These are phyloP conservation scores for Rhizophlyctis rosea DNA, from an alignment of 192 early-diverging fungal genomes.

Conservation along the genomic window DNA sequence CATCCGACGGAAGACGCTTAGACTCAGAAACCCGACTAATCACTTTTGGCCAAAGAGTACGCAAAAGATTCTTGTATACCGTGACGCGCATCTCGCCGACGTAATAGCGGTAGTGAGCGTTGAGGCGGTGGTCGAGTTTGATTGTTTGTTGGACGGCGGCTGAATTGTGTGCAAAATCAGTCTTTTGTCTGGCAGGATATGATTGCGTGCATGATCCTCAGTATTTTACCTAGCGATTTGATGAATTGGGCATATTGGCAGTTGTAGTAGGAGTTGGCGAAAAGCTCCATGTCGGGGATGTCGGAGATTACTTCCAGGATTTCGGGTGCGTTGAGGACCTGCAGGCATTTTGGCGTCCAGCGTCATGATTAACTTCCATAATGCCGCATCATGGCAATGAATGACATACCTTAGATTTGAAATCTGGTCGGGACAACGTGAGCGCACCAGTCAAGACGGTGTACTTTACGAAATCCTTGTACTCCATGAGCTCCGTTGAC, in stretches of 20 bases:
- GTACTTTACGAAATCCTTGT: constrained; percentile 95
- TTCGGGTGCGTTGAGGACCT: constrained; percentile 93
- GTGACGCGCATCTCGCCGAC: constrained; percentile 98
- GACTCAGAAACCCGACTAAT: too few relatives aligned
- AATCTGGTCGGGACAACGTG: constrained; percentile 84
- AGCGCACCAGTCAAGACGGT: constrained; percentile 82
- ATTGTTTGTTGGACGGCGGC: constrained; percentile 82
- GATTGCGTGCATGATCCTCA: too few relatives aligned
- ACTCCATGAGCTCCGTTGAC: constrained; percentile 95
- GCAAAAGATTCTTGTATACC: constrained; percentile 92
- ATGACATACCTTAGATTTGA: constrained; percentile 86
- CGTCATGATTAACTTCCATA: too few relatives aligned
- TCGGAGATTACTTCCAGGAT: constrained; percentile 92
- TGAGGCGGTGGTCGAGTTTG: constrained; percentile 69
- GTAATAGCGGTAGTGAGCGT: constrained; percentile 86
- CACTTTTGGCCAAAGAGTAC: too few relatives aligned
- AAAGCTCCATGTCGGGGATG: constrained; percentile 81
- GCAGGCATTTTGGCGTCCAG: too few relatives aligned
- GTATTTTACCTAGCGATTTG: constrained; percentile 69
- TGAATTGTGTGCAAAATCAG: too few relatives aligned
- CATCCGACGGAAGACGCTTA: too few relatives aligned
- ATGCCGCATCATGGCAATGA: too few relatives aligned
- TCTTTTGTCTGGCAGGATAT: too few relatives aligned
- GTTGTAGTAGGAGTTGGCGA: constrained; percentile 82
- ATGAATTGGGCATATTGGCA: constrained; percentile 95